Evolutionary conservation across 2,329 filamentous ascomycete genomes (phyloP), one percentile per base, ranked within the genome.

Genomic region (Didymosphaeria variabile): DNA sequence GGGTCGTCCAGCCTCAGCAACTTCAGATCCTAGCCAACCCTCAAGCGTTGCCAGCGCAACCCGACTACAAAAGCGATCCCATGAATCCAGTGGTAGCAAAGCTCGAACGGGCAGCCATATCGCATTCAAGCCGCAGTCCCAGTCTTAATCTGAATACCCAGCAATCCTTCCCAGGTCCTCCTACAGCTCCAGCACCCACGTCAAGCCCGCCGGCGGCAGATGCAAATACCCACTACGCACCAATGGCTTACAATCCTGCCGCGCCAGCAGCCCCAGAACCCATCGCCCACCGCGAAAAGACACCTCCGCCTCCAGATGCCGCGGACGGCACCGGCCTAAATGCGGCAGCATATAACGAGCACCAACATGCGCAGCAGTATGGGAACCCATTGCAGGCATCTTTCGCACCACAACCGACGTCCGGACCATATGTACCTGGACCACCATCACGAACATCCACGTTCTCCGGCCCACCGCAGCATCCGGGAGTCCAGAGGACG

Each of bases 191-290:
- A 7, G 60, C 55, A n/a, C 71, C 73, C 9, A 64, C 72, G 15
- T 64, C 73, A 15, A 73, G 71, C 51, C 70, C 75, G 58, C 67
- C 73, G 10, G 66, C 61, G 40, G 68, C 67, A 38, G 61, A 70
- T 60, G 77, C 81, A n/a, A 57, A 38, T 32, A 70, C 80, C 36
- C 83, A 71, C 68, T 90, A 88, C 67, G 82, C 79, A 8, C 89
- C 90, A 0, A 88, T 92, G 80, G 86, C 90, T 2, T 94, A 94
- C 73, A 94, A 94, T 72, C 91, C 91, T 3, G 91, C 91, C 0
- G 91, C 91, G 1, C 91, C 91, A 5, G 85, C 90, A 0, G 90
- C 90, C 0, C 90, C 91, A 0, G 91, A 94, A 75, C 83, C 86
- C 23, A 88, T 93, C 55, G 82, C 85, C 21, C 87, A 91, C 74